phyloP scores from a whole-genome alignment of 345 rosid genomes.

The Geranium brycei region DNA sequence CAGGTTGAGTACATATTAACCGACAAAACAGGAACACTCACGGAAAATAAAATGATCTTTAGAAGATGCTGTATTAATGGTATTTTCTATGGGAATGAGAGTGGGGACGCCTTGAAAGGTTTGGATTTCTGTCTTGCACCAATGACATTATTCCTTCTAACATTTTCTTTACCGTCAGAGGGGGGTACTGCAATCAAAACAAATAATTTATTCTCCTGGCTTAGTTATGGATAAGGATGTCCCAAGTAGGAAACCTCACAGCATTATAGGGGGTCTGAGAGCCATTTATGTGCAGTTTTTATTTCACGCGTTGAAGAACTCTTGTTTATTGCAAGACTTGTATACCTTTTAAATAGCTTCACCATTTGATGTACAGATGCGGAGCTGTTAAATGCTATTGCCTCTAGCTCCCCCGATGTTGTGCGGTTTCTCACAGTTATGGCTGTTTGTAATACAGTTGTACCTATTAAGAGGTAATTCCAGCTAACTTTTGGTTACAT shows the following conservation, averaged over 20 bases:
- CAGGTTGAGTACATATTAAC: slow-evolving; percentile 98
- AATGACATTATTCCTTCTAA: not conserved
- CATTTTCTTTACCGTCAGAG: not conserved
- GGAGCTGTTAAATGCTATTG: slow-evolving; percentile 54
- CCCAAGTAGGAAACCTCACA: no score
- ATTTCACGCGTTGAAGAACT: slow-evolving; percentile 3
- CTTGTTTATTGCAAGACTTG: not conserved
- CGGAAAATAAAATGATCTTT: slow-evolving; percentile 93
- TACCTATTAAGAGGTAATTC: slow-evolving; percentile 67
- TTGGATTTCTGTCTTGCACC: slow-evolving; percentile 9
- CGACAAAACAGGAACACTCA: slow-evolving; percentile 95
- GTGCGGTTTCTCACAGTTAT: slow-evolving; percentile 74
- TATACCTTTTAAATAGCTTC: slow-evolving; percentile 10
- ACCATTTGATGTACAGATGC: slow-evolving; percentile 30
- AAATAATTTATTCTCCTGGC: no score
- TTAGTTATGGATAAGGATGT: no score
- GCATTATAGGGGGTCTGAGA: no score
- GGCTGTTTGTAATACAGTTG: slow-evolving; percentile 91
- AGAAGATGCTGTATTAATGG: slow-evolving; percentile 89
- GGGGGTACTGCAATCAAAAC: no score
- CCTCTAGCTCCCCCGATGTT: slow-evolving; percentile 70
- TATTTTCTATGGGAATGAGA: slow-evolving; percentile 70
- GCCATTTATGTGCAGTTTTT: not conserved
- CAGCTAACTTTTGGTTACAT: not conserved
- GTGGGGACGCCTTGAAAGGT: slow-evolving; percentile 95